These are phyloP conservation scores for Solanum tarijense DNA, from an alignment of 257 asterid genomes.

Conservation along the genomic window DNA sequence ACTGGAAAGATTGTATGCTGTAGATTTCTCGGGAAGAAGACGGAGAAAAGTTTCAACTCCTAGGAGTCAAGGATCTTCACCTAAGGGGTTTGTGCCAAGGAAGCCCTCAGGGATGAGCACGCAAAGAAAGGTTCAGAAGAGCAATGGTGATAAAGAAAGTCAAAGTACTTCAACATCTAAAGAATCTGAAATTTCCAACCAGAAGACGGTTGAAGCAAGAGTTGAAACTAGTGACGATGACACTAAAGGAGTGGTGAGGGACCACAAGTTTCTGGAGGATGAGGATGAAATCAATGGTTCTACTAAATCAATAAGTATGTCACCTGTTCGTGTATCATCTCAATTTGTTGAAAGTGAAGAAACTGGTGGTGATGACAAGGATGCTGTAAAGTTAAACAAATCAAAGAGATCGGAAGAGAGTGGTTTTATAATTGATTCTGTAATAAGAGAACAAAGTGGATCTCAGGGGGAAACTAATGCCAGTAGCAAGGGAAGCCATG, in stretches of 20 bases:
- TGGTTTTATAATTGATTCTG: not conserved
- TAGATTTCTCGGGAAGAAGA: slow-evolving; percentile 69
- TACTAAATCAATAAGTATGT: slow-evolving; percentile 10
- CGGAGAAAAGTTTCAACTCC: slow-evolving; percentile 43
- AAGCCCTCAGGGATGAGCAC: slow-evolving; percentile 50
- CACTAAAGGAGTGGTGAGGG: slow-evolving; percentile 12
- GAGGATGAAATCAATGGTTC: slow-evolving; percentile 16
- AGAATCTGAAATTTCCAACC: slow-evolving; percentile 23
- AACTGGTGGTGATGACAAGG: slow-evolving; percentile 17
- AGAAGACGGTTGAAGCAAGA: slow-evolving; percentile 25
- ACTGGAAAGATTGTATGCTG: slow-evolving; percentile 9
- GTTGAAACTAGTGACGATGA: slow-evolving; percentile 20
- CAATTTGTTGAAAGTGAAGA: slow-evolving; percentile 35
- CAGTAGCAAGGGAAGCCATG: slow-evolving; percentile 28
- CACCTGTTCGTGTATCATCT: slow-evolving; percentile 17
- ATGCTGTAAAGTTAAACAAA: slow-evolving; percentile 9
- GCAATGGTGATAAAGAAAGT: slow-evolving; percentile 35
- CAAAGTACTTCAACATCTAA: slow-evolving; percentile 22
- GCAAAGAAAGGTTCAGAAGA: slow-evolving; percentile 51
- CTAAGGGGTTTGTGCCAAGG: slow-evolving; percentile 61
- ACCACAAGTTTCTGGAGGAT: slow-evolving; percentile 23
- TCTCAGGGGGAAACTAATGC: slow-evolving; percentile 1
- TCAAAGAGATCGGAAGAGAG: slow-evolving; percentile 1
- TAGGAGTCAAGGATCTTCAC: slow-evolving; percentile 39
- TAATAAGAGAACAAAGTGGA: not conserved